Conservation (phyloP, 805 yeast species). For the Schwanniomyces sp. region DNA sequence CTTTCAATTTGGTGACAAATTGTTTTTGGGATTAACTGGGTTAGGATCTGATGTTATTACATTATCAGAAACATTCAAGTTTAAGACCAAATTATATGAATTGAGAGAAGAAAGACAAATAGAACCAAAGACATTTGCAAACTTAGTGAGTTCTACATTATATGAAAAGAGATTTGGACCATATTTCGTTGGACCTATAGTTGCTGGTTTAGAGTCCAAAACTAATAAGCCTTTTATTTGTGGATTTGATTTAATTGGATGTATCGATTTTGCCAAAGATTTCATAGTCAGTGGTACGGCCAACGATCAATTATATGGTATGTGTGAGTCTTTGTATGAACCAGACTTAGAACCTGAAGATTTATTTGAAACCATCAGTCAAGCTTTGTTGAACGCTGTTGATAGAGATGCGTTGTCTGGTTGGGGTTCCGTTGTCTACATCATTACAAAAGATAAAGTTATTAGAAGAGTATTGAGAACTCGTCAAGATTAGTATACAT, state of each 20-base stretch:
- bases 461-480: slow-evolving; percentile 84
- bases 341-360: slow-evolving; percentile 94
- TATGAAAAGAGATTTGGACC: slow-evolving; percentile 95
- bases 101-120: slow-evolving; percentile 87
- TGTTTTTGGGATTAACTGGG: slow-evolving; percentile 90
- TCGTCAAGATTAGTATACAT: slow-evolving; percentile 75
- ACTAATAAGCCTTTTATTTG: slow-evolving; percentile 86
- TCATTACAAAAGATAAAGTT: slow-evolving; percentile 89
- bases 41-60: slow-evolving; percentile 93
- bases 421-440: slow-evolving; percentile 96
- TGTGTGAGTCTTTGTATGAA: slow-evolving; percentile 97
- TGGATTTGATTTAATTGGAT: slow-evolving; percentile 94
- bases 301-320: slow-evolving; percentile 93
- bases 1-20: slow-evolving; percentile 76
- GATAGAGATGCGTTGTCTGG: slow-evolving; percentile 98
- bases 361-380: slow-evolving; percentile 91
- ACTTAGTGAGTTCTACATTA: slow-evolving; percentile 83
- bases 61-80: slow-evolving; percentile 74
- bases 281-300: slow-evolving; percentile 97
- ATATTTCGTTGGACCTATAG: slow-evolving; percentile 93
- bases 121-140: slow-evolving; percentile 93
- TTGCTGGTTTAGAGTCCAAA: slow-evolving; percentile 88
- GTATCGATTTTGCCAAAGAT: slow-evolving; percentile 92
- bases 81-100: slow-evolving; percentile 84
- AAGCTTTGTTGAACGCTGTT: slow-evolving; percentile 88